Evolutionary conservation across 768 basidiomycete species (phyloP).

Genomic region (Leccinum fibrillosum): DNA sequence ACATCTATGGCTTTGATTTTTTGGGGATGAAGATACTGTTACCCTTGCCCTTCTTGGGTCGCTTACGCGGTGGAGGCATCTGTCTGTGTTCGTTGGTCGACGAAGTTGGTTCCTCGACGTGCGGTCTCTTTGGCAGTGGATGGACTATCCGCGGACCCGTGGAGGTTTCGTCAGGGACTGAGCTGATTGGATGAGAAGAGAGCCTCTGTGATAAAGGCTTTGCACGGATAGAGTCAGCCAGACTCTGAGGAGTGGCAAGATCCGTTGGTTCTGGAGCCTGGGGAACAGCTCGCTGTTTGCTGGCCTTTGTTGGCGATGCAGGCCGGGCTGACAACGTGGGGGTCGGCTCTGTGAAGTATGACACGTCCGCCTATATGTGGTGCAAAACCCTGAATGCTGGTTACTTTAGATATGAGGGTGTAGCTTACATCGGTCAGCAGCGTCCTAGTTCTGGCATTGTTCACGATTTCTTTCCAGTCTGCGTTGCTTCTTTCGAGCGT

Average conservation of each 20-base stretch:
- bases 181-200: background rate
- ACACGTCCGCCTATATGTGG: conserved; percentile 28
- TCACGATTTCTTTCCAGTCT: conserved; percentile 75
- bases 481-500: conserved; percentile 85
- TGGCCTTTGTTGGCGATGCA: conserved; percentile 19
- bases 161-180: background rate
- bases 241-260: conserved; percentile 38
- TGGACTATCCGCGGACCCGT: background rate
- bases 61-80: conserved; percentile 29
- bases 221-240: conserved; percentile 29
- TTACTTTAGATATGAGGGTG: background rate
- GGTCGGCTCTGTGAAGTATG: conserved; percentile 38
- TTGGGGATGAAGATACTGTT: conserved; percentile 61
- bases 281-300: conserved; percentile 19
- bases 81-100: conserved; percentile 21
- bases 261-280: conserved; percentile 28
- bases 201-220: conserved; percentile 19
- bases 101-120: conserved; percentile 15
- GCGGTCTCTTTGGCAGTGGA: conserved; percentile 19
- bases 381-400: background rate
- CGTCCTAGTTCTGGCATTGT: conserved; percentile 66
- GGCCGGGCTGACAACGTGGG: conserved; percentile 14
- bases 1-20: conserved; percentile 36
- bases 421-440: conserved; percentile 58
- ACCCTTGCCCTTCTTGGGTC: conserved; percentile 32